Evolutionary conservation across 768 basidiomycete genomes (phyloP).

Genomic region (Gloeopeniophorella convolvens): DNA sequence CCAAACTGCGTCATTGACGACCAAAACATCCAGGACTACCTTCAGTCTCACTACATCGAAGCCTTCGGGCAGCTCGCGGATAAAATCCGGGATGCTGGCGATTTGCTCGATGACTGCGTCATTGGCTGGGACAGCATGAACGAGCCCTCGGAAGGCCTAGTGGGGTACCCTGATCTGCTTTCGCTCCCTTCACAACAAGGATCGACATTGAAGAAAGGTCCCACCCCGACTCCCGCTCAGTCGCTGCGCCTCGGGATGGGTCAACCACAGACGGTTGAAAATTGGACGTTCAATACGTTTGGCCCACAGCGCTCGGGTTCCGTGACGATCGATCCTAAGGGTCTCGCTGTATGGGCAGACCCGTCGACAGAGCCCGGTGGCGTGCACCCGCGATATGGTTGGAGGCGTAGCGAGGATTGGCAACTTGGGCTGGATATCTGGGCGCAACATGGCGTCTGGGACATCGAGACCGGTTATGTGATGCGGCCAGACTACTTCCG

Average conservation of each 20-base stretch:
- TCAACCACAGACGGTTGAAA: slow-evolving; percentile 68
- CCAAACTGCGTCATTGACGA: slow-evolving; percentile 89
- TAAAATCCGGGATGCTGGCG: slow-evolving; percentile 65
- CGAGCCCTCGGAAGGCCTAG: slow-evolving; percentile 86
- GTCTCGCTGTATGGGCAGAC: slow-evolving; percentile 70
- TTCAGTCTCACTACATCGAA: slow-evolving; percentile 68
- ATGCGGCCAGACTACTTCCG: slow-evolving; percentile 74
- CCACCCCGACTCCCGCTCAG: slow-evolving; percentile 80
- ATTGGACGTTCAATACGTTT: slow-evolving; percentile 71
- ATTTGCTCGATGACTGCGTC: slow-evolving; percentile 76
- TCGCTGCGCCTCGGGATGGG: slow-evolving; percentile 87
- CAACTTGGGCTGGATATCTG: slow-evolving; percentile 74
- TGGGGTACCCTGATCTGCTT: slow-evolving; percentile 63
- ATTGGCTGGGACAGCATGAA: slow-evolving; percentile 98
- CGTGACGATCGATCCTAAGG: slow-evolving; percentile 82
- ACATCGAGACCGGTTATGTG: slow-evolving; percentile 58
- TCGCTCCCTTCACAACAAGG: slow-evolving; percentile 59
- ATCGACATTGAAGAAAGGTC: slow-evolving; percentile 76
- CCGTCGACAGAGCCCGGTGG: slow-evolving; percentile 45
- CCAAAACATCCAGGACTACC: slow-evolving; percentile 86
- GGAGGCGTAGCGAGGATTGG: slow-evolving; percentile 70
- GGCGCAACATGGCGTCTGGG: slow-evolving; percentile 91
- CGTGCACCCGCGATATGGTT: slow-evolving; percentile 69
- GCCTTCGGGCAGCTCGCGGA: slow-evolving; percentile 75
- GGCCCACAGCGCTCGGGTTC: slow-evolving; percentile 71